Evolutionary conservation across 2,329 filamentous ascomycete genomes (phyloP), one percentile per base, ranked within the genome.

Genomic region (Onygenales sp.): DNA sequence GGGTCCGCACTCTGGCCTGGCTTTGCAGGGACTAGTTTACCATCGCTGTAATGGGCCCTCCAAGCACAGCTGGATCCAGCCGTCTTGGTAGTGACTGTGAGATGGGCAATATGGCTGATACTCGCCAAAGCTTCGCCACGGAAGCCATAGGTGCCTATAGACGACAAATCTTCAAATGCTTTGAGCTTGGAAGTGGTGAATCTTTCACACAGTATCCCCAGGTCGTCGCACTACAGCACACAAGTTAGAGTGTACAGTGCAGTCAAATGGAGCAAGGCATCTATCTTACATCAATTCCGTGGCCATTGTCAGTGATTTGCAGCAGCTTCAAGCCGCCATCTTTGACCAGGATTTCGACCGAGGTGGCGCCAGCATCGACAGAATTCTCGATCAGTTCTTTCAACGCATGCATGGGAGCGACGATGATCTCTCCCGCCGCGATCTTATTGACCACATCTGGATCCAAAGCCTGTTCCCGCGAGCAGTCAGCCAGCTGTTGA

Each of bases 381-480:
- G 93, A 86, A 63, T 98, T 98, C 69, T 98, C 93, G 10, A 98
- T 90, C 49, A 98, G 76, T 68, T 98, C 93, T 71, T 98, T 98
- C 54, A 98, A 72, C 2, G 94, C 93, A 69, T 98, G 89, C 32
- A 96, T 90, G 0, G 93, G 94, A 2, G 93, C 92, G 48, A 98
- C 90, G 56, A 98, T 98, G 63, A 98, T 98, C 70, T 98, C 93
- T 17, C 93, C 93, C 0, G 93, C 93, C 0, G 93, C 93, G 61
- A 98, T 98, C 70, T 97, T 98, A 76, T 97, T 98, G 60, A 98
- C 87, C 21, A 98, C 93, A 73, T 93, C 86, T 58, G 87, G 84
- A 64, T 95, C 88, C 31, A 98, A 80, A 11, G 92, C 87, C 84
- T 95, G 41, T 43, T 50, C 21, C 2, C 21, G 14, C 11, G 5